phyloP scores from a whole-genome alignment of 2,329 filamentous ascomycete genomes.

The Passalora sequoiae region DNA sequence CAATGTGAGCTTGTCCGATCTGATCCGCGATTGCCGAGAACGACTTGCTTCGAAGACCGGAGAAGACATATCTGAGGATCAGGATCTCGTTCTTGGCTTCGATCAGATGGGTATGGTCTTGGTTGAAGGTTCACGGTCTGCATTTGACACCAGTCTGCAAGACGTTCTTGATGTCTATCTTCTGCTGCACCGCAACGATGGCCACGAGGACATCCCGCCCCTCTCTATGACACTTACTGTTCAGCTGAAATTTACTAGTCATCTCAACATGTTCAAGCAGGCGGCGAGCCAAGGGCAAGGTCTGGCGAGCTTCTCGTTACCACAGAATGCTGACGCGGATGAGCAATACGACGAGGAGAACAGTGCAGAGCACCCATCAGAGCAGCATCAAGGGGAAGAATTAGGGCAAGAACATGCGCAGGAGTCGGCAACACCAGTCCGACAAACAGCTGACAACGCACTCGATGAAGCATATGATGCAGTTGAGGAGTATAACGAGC shows the following conservation, averaged over 20 bases:
- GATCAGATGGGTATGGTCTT: constrained; percentile 52
- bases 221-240: constrained; percentile 51
- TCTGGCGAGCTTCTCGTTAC: constrained; percentile 44
- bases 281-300: constrained; percentile 55
- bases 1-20: constrained; percentile 48
- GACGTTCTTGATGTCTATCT: constrained; percentile 58
- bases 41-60: constrained; percentile 51
- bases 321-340: constrained; percentile 12
- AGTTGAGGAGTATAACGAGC: constrained; percentile 10
- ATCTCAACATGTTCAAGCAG: constrained; percentile 49
- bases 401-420: too few relatives aligned
- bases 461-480: constrained; percentile 10
- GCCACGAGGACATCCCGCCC: constrained; percentile 50
- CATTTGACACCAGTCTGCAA: constrained; percentile 48
- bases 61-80: constrained; percentile 50
- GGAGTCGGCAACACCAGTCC: too few relatives aligned
- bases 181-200: constrained; percentile 56
- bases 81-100: constrained; percentile 54
- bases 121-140: constrained; percentile 51
- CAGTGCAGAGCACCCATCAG: constrained; percentile 4
- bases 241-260: constrained; percentile 50
- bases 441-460: constrained; percentile 7
- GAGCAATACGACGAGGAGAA: constrained; percentile 16
- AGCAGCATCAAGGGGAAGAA: too few relatives aligned
- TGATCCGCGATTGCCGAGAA: constrained; percentile 45